A percentile compares a stretch with the other conserved stretches of the same genome.
Conservation (phyloP, 805 yeast genomes). For the Candida sakaeoensis region DNA sequence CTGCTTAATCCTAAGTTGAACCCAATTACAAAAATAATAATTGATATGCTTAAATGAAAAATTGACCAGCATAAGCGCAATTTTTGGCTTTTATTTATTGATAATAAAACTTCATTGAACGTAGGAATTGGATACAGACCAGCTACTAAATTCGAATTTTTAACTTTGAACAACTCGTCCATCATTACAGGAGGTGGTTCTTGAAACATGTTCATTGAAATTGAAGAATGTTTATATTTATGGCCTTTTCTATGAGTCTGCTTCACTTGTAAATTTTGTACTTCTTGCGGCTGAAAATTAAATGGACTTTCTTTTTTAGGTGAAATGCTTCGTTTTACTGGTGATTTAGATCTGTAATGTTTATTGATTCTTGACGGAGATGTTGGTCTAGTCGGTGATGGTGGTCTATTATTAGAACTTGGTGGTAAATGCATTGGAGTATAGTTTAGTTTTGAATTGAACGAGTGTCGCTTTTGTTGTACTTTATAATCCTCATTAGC, state of each 20-base stretch:
- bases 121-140: constrained; percentile 72
- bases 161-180: constrained; percentile 3
- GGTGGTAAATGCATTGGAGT: constrained; percentile 4
- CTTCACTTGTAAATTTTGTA: constrained; percentile 30
- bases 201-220: constrained; percentile 91
- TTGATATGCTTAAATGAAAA: constrained; percentile 53
- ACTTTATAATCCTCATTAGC: constrained; percentile 26
- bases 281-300: constrained; percentile 57
- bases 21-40: constrained; percentile 58
- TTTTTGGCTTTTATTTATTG: constrained; percentile 57
- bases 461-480: constrained; percentile 20
- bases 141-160: constrained; percentile 58
- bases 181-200: constrained; percentile 66
- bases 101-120: constrained; percentile 54
- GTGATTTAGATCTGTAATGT: constrained; percentile 29
- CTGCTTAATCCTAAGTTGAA: constrained; percentile 53
- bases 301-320: constrained; percentile 47
- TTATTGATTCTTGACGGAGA: constrained; percentile 26
- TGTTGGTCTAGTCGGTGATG: constrained; percentile 26
- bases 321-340: constrained; percentile 20
- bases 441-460: constrained; percentile 11
- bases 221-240: constrained; percentile 92
- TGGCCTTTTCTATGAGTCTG: constrained; percentile 89
- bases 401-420: constrained; percentile 12
- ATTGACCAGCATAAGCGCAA: constrained; percentile 55